Evolutionary conservation across 1,284 basidiomycete species (phyloP), one percentile per base, ranked within the genome.

Genomic region (Fomitopsis betulina): DNA sequence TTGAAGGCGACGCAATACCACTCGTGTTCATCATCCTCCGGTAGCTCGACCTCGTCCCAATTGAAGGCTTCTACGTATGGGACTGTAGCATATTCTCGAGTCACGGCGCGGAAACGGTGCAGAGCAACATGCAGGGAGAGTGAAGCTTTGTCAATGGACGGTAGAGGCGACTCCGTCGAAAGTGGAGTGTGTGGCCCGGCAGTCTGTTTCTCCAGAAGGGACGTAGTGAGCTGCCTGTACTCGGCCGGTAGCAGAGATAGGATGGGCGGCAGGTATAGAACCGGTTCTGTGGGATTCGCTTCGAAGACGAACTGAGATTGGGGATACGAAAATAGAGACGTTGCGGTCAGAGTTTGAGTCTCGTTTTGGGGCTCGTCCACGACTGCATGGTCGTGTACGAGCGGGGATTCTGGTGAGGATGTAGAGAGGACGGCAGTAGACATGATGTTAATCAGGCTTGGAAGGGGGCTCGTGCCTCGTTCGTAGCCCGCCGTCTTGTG

Each of bases 1-100:
- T 92, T 80, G 72, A 96, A 96, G 10, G 86, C 92, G 21, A 96
- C 94, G 59, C 86, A 87, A 70, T 95, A 96, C 92, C 93, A 94
- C 64, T 94, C 91, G 54, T 91, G 76, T 63, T 90, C 88, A 43
- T 90, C 81, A 2, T 88, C 80, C 54, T 75, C 74, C 0, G 87
- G 87, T 15, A 93, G 76, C 4, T 71, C 67, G 1, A 97, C 75
- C 49, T 89, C 80, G n/a, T 73, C 66, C 93, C 93, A 97, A 70
- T 96, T 96, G 79, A 96, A 97, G 0, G 91, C 89, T 35, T 85
- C 76, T 1, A 75, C 72, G 66, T 95, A 96, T 4, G 84, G 77
- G 3, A 72, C 72, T 15, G 65, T 67, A 0, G 93, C 87, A 62
- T 96, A 96, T 38, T 85, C 71, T 0, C 72, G 67, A 1, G 81